Conservation (phyloP, 2,329 filamentous ascomycete genomes). For the Fusarium staphyleae region DNA sequence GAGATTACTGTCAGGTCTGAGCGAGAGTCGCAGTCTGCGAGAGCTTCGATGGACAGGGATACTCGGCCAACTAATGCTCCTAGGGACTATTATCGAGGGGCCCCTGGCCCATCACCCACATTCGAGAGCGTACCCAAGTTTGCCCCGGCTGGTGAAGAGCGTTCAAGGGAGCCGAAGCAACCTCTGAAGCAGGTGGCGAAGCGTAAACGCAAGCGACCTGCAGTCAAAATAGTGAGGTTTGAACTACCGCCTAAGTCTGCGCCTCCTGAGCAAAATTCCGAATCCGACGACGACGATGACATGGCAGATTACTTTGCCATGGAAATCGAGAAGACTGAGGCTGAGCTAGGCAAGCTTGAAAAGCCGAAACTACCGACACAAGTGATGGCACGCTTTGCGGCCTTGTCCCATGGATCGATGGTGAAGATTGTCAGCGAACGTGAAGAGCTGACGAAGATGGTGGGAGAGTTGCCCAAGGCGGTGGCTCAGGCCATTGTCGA, state of each 20-base stretch:
- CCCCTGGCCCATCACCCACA: conserved; percentile 35
- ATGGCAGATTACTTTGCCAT: conserved; percentile 64
- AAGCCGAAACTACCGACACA: conserved; percentile 49
- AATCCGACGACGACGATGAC: conserved; percentile 66
- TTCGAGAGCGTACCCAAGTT: conserved; percentile 33
- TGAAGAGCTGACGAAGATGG: conserved; percentile 53
- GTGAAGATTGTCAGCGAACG: conserved; percentile 55
- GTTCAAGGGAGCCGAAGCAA: conserved; percentile 18
- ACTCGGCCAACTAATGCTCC: conserved; percentile 18
- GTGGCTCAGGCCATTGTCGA: conserved; percentile 11
- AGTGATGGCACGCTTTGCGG: conserved; percentile 56
- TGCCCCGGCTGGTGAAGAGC: conserved; percentile 10
- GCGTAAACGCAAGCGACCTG: conserved; percentile 40
- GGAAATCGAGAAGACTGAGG: conserved; percentile 60
- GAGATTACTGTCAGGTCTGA: conserved; percentile 54
- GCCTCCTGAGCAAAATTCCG: conserved; percentile 46
- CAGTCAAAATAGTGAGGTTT: conserved; percentile 48
- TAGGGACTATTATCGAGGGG: conserved; percentile 29
- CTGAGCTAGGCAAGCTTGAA: conserved; percentile 57
- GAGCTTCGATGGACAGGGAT: conserved; percentile 38
- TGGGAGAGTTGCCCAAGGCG: conserved; percentile 51
- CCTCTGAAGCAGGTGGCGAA: conserved; percentile 26
- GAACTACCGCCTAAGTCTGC: conserved; percentile 50
- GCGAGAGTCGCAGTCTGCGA: conserved; percentile 47
- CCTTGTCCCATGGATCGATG: conserved; percentile 58